phyloP scores from a whole-genome alignment of 345 rosid species.

The Triadica sebifera region DNA sequence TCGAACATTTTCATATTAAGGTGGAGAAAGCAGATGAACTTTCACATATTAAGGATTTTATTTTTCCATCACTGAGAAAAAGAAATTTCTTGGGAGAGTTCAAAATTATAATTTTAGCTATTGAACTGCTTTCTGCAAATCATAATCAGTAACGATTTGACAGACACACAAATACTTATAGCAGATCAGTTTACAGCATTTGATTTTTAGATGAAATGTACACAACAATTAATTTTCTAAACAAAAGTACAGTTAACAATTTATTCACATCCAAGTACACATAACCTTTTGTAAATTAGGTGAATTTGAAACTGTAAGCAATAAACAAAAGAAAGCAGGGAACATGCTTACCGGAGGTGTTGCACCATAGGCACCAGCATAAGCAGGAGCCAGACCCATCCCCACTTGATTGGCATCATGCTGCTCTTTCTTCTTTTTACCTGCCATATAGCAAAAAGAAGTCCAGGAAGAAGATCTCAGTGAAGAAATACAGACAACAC shows the following conservation, averaged over 20 bases:
- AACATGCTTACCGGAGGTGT: slow-evolving; percentile 73
- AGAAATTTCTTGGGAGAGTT: too few relatives aligned
- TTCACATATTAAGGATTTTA: background rate
- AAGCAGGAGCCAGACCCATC: slow-evolving; percentile 57
- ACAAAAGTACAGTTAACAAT: background rate
- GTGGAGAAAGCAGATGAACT: background rate
- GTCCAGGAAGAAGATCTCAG: background rate
- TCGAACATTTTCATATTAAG: background rate
- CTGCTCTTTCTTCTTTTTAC: slow-evolving; percentile 88
- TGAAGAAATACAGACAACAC: background rate
- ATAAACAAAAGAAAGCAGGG: background rate
- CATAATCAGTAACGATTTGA: background rate
- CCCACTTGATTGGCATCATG: slow-evolving; percentile 67
- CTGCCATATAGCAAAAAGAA: slow-evolving; percentile 31
- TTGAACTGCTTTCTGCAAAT: background rate
- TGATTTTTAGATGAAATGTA: too few relatives aligned
- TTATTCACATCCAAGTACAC: background rate
- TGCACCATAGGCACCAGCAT: slow-evolving; percentile 68
- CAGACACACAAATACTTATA: background rate
- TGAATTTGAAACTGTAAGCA: background rate
- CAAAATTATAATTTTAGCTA: background rate
- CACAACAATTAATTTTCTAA: background rate
- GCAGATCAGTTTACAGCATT: too few relatives aligned
- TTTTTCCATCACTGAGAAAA: background rate
- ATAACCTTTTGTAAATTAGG: background rate